Evolutionary conservation across 345 rosid genomes (phyloP), one percentile per base, ranked within the genome.

Genomic region (Trapa incisa): DNA sequence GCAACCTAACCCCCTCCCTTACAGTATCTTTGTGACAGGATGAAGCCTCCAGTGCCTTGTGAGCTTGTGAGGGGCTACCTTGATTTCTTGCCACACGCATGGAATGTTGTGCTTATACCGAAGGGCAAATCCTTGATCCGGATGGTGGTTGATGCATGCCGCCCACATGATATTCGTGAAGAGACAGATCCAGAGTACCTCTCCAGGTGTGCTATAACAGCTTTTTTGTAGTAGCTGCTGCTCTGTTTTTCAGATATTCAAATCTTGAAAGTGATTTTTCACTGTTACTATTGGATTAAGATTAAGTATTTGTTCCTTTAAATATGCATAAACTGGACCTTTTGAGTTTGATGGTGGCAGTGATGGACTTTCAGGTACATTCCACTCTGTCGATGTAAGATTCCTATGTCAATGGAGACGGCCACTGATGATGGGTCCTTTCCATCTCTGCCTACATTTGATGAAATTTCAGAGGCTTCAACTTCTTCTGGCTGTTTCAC

Each of bases 61-160:
- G 99, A 94, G 85, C 95, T 94, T 84, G 91, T 94, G 54, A 89
- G 99, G 82, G 99, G 99, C 33, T 94, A 94, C 81, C 76, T 91
- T 74, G 97, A 91, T 80, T 94, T 84, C 77, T 70, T 76, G 76
- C 96, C 97, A 47, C 99, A 91, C 84, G 97, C 97, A 33, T 94
- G 99, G 99, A 94, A 94, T 76, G 74, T 79, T 65, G 73, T 91
- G 73, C 84, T 80, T 60, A 72, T 84, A 14, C 87, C 79, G 78
- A 84, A 72, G 74, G 95, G 91, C 65, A 79, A 80, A 75, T 76
- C 82, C 52, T 80, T 77, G 82, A 84, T 87, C 72, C 96, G 96
- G 16, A 82, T 94, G 90, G 79, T 94, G 67, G 96, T 91, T 64
- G 99, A 94, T 77, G 91, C 99, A 36, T 94, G 99, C 61, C 87